Conservation (phyloP, 2,329 filamentous ascomycete genomes). For the Penicillium sp. region DNA sequence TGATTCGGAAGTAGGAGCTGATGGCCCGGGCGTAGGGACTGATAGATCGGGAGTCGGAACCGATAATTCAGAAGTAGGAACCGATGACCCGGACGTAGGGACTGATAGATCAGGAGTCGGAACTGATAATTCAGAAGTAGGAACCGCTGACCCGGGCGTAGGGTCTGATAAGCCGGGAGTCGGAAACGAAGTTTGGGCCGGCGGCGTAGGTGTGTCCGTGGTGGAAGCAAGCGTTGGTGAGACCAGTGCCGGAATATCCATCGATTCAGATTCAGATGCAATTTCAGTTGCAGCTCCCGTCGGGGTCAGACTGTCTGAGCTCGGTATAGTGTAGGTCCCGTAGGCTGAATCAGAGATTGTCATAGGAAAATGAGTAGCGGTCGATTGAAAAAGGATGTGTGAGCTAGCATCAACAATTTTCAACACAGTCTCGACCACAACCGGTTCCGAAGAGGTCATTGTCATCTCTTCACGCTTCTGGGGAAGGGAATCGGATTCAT, state of each 20-base stretch:
- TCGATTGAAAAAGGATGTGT: conserved; percentile 15
- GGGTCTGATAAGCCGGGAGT: no score
- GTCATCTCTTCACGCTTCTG: conserved; percentile 16
- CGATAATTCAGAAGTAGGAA: no score
- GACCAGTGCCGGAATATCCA: conserved; percentile 1
- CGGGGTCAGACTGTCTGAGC: neutral
- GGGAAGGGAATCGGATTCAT: neutral
- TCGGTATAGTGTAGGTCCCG: conserved; percentile 11
- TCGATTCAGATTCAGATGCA: neutral
- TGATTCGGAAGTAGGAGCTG: no score
- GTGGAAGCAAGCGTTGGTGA: conserved; percentile 5
- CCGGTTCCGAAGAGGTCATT: conserved; percentile 1
- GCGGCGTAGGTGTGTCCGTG: neutral
- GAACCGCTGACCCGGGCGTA: no score
- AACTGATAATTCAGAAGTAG: no score
- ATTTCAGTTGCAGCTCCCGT: neutral
- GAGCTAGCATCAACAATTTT: conserved; percentile 21
- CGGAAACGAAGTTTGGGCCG: neutral
- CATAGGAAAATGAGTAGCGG: conserved; percentile 12
- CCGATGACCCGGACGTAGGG: no score
- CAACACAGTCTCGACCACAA: conserved; percentile 17
- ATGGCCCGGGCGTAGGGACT: no score
- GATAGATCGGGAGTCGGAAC: no score
- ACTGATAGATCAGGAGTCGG: no score
- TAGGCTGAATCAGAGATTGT: conserved; percentile 16